Evolutionary conservation across 768 basidiomycete species (phyloP).

Genomic region (Leccinum imitatum): DNA sequence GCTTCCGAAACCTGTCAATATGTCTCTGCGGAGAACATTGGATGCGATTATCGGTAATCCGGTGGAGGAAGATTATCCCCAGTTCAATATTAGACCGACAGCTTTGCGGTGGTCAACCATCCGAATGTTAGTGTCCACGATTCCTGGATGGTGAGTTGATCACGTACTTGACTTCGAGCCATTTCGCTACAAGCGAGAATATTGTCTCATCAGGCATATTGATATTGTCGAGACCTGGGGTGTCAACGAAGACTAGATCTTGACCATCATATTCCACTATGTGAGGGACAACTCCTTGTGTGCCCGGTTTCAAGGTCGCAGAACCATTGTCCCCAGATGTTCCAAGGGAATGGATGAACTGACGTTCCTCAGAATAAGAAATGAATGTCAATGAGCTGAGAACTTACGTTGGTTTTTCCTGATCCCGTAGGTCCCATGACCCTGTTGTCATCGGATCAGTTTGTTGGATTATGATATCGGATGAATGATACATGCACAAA

Average conservation of each 20-base stretch:
- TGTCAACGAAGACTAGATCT: slow-evolving; percentile 6
- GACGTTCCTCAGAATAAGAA: neutral
- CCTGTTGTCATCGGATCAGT: neutral
- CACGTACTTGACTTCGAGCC: neutral
- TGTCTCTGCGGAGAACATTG: neutral
- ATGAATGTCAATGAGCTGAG: neutral
- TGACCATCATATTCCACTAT: neutral
- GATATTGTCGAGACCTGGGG: slow-evolving; percentile 6
- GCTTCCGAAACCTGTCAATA: slow-evolving; percentile 1
- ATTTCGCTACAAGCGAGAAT: neutral
- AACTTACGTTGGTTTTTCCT: slow-evolving; percentile 10
- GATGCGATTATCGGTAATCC: slow-evolving; percentile 11
- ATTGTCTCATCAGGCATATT: neutral
- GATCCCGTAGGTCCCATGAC: slow-evolving; percentile 8
- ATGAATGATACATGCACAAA: slow-evolving; percentile 2
- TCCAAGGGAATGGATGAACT: slow-evolving; percentile 12
- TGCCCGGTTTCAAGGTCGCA: neutral
- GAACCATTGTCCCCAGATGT: neutral
- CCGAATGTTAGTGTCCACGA: neutral
- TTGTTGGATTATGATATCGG: neutral
- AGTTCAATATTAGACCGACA: neutral
- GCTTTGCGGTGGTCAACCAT: neutral
- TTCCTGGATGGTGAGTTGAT: neutral
- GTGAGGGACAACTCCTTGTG: neutral
- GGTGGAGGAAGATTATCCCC: slow-evolving; percentile 7